Base-by-base conservation (phyloP, 768 basidiomycete species). In the Panellus pusillus region DNA sequence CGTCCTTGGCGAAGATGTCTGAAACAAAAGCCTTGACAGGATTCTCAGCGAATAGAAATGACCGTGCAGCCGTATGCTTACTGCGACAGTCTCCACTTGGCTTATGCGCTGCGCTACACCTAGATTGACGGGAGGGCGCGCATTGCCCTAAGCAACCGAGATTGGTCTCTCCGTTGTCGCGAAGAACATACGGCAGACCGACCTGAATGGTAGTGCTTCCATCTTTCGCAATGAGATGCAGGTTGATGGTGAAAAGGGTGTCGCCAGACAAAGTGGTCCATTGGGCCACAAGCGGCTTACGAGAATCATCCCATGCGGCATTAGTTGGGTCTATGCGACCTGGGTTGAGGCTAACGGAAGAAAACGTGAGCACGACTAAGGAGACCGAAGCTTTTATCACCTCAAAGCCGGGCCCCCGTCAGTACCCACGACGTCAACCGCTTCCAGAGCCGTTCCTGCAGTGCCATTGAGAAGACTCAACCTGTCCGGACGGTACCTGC, bases 281-380 rank as follows among this genome's bases (percentile, higher is more conserved):
- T 24, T 75, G 73, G 0, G 83, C 82, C 5, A 78, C 81, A 9
- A 86, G 71, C 0, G 84, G 83, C 64, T 86, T 85, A 42, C 83
- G 76, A 4, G 81, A 79, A 19, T 74, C 68, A 15, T 69, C 69
- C 83, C 83, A 86, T 2, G 79, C 81, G 9, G 65, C 44, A 61
- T 79, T 81, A 19, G 68, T 73, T 5, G 84, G 84, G 39, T 84
- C 79, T 38, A 86, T 78, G 47, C 83, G 80, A 18, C 82, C 83
- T 35, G 83, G 84, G 58, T 86, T 84, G 57, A 78, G 74, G 58
- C 83, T 86, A 44, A n/a, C 47, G 32, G 18, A 44, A 41, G 18
- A 50, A 44, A 49, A 54, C n/a, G 50, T 37, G n/a, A 27, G 11
- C 24, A 45, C 17, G 46, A 45, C 37, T 18, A 47, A 54, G 0